Conservation (phyloP, 2,329 filamentous ascomycete species). For the Claviceps fusiformis region DNA sequence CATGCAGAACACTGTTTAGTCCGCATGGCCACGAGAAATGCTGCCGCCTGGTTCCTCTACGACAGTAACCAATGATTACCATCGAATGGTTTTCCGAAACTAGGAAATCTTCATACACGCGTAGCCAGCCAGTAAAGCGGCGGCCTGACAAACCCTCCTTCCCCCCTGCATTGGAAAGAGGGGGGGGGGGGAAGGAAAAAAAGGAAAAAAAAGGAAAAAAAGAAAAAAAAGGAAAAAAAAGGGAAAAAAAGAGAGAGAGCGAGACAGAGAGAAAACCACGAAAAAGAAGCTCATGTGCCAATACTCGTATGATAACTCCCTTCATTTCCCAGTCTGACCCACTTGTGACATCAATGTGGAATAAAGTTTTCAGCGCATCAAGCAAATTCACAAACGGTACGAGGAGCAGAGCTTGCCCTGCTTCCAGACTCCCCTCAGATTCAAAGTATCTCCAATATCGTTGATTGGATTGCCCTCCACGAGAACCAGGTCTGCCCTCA, state of each 20-base stretch:
- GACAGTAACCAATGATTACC: too few species aligned
- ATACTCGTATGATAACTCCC: neutral
- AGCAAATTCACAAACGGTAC: neutral
- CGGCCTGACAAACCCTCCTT: too few species aligned
- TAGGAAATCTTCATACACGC: too few species aligned
- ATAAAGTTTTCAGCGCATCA: neutral
- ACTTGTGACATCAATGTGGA: neutral
- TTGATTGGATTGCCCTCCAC: conserved; percentile 7
- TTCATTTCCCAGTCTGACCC: neutral
- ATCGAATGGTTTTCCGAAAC: too few species aligned
- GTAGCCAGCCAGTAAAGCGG: too few species aligned
- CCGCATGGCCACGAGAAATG: too few species aligned
- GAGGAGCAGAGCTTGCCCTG: conserved; percentile 5
- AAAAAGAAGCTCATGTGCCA: neutral
- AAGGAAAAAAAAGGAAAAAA: neutral
- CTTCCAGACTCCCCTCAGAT: conserved; percentile 9
- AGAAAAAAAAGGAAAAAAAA: neutral
- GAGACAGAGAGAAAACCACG: too few species aligned
- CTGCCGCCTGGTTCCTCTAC: too few species aligned
- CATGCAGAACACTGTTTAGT: too few species aligned
- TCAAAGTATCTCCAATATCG: conserved; percentile 1
- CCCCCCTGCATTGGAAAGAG: neutral
- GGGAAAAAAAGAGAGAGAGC: neutral
- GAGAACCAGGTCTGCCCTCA: conserved; percentile 8
- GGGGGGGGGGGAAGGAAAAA: neutral